Base-by-base conservation (phyloP, 2,329 filamentous ascomycete genomes). In the Dothidotthia symphoricarpi region DNA sequence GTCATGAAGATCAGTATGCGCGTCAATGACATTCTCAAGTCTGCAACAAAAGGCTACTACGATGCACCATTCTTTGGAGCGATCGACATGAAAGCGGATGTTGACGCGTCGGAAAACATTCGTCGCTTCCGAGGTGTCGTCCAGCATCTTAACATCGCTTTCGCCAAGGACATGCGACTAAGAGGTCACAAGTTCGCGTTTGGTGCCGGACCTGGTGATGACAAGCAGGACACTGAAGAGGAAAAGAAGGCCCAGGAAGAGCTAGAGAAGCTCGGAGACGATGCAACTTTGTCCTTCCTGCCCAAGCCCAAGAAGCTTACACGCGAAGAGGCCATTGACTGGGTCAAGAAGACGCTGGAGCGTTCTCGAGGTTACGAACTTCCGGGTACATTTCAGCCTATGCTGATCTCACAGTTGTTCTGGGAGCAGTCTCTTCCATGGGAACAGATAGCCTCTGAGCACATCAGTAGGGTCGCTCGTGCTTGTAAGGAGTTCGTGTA, bases 371-470 rank as follows among this genome's bases (percentile, higher is more conserved):
- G 74, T 1, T 63, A 73, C 4, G 82, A 86, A 52, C 61, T 86
- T 0, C 77, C 78, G 0, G 79, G 81, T 0, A 78, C 69, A 0
- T 83, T 80, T 58, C 82, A 82, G 42, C 75, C 81, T 0, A 55
- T 79, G 36, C 64, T 85, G 8, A 71, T 85, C 0, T 66, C 68
- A 0, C 75, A 83, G 15, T 57, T 86, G 0, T 86, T 86, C 53
- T 64, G 65, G 14, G 73, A 82, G 30, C 80, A 85, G 40, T 80
- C 74, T 0, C 37, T 49, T 6, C 74, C 73, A 0, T 86, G 80
- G 82, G 57, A 70, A 28, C 19, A 39, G 0, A 69, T 75, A 3
- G 67, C 61, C 3, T 37, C 28, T 2, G 28, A 44, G 0, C 70
- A 74, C 36, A 60, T 74, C 26, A 45, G 60, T 3, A 57, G 42